Conservation (phyloP, 805 yeast species). For the Tanozyma kutaoensis region DNA sequence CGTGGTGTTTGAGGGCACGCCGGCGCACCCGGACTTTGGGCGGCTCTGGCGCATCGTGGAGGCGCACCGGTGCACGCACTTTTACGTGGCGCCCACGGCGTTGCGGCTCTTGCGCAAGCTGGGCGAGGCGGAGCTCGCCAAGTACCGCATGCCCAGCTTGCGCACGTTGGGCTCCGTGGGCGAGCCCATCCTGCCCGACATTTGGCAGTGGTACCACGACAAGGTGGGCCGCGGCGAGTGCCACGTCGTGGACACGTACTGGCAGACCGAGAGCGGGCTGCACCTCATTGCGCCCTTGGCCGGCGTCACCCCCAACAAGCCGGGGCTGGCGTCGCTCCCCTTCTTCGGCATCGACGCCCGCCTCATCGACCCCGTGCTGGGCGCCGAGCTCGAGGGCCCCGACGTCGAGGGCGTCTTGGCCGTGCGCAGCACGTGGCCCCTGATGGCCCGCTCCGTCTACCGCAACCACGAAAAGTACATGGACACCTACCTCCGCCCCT, state of each 20-base stretch:
- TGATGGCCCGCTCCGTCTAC: conserved; percentile 95
- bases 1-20: conserved; percentile 92
- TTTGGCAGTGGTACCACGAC: conserved; percentile 97
- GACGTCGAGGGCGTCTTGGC: conserved; percentile 97
- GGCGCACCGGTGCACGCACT: conserved; percentile 82
- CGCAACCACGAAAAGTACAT: conserved; percentile 75
- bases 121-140: conserved; percentile 72
- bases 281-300: conserved; percentile 92
- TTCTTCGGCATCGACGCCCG: conserved; percentile 90
- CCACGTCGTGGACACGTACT: conserved; percentile 90
- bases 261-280: conserved; percentile 98
- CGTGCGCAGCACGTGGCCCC: conserved; percentile 87
- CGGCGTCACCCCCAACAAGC: conserved; percentile 89
- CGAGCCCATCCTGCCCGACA: conserved; percentile 95
- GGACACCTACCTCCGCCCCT: conserved; percentile 88
- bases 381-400: conserved; percentile 70
- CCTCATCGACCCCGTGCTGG: conserved; percentile 87
- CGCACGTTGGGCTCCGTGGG: conserved; percentile 96
- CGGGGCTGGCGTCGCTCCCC: conserved; percentile 94
- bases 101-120: conserved; percentile 80
- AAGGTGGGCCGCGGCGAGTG: conserved; percentile 82
- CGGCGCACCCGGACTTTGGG: conserved; percentile 90
- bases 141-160: conserved; percentile 73
- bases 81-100: conserved; percentile 98
- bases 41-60: conserved; percentile 96